Base-by-base conservation (phyloP, 257 asterid genomes). In the Solanum sejunctum region DNA sequence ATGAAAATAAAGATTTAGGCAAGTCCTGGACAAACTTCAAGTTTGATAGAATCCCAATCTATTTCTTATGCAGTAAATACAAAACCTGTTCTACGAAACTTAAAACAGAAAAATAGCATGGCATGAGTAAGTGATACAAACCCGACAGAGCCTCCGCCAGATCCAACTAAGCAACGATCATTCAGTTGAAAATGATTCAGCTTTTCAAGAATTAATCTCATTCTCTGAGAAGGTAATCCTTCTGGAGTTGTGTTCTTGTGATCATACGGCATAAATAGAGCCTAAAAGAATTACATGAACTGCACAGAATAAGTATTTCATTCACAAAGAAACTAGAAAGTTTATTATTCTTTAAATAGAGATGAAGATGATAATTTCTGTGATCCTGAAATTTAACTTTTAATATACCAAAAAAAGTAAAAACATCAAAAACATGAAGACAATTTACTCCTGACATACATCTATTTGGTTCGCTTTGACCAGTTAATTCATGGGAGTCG, bases 61-160 rank as follows among this genome's bases (percentile, higher is more conserved):
- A 15, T 15, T 13, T 32, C 21, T 32, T 32, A 13, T 7, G 21
- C 47, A 32, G 9, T 8, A 67, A 26, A 67, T 67, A 32, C n/a
- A 32, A 32, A 67, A 67, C 75, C 12, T 16, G 21, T 7, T 36
- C 41, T n/a, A 18, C 18, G 6, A 81, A 81, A 81, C 9, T 41
- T 54, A 13, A 32, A 32, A 52, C 83, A 80, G 36, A 5, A n/a
- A 81, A 58, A 20, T 36, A 67, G 47, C 47, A 52, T 79, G 51
- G 36, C 41, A 64, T 49, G 63, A 2, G 86, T 61, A 56, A 89
- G 89, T 21, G 73, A 88, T 80, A 92, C 99, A 78, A 87, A 97
- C 98, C 99, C 99, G 17, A 97, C 98, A 86, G 99, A 94, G 80
- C 97, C 99, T 92, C 98, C 99, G 47, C 99, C 99, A 70, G 99